phyloP scores from a whole-genome alignment of 129 eudicot species.

The Calendula officinalis region DNA sequence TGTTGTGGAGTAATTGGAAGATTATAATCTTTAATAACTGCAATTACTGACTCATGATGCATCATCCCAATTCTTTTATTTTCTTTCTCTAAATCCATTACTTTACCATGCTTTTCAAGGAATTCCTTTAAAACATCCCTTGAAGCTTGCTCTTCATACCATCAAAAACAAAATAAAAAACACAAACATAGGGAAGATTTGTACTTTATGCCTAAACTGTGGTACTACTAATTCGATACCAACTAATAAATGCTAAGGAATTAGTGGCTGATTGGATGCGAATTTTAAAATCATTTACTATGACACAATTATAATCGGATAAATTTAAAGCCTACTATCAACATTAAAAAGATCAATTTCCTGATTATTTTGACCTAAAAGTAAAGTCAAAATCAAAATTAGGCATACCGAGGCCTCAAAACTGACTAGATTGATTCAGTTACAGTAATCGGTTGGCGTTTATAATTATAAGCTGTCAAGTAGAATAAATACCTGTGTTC shows the following conservation, averaged over 20 bases:
- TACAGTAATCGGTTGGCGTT: no score
- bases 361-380: no score
- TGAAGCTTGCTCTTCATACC: constrained; percentile 48
- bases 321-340: no score
- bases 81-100: constrained; percentile 62
- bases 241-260: neutral
- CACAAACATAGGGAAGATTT: neutral
- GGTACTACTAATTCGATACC: neutral
- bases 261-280: neutral
- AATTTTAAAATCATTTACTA: no score
- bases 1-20: constrained; percentile 77
- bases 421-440: no score
- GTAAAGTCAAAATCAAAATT: no score
- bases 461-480: no score
- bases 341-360: no score
- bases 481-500: constrained; percentile 47
- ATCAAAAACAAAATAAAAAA: constrained; percentile 1
- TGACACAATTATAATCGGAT: no score
- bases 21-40: constrained; percentile 62
- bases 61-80: constrained; percentile 65
- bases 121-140: constrained; percentile 56
- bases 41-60: constrained; percentile 48
- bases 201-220: neutral
- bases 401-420: no score
- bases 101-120: constrained; percentile 67